phyloP scores from a whole-genome alignment of 306 rosid genomes.

The Citrullus amarus region DNA sequence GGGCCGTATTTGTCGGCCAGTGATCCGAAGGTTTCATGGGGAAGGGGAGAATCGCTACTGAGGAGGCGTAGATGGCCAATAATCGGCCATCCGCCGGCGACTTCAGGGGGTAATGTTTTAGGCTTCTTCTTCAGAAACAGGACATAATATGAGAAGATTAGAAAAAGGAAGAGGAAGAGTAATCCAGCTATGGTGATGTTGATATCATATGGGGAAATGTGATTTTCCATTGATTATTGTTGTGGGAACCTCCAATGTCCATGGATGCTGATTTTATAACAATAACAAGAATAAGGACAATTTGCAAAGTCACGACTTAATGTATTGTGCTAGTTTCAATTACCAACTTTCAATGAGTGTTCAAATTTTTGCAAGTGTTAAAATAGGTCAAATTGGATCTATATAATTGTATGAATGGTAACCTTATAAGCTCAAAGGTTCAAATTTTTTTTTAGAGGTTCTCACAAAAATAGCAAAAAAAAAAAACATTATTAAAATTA shows the following conservation, averaged over 20 bases:
- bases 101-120: slow-evolving; percentile 18
- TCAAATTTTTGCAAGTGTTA: too few relatives aligned
- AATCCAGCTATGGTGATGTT: neutral
- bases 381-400: too few relatives aligned
- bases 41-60: neutral
- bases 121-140: neutral
- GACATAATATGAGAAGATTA: neutral
- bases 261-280: too few relatives aligned
- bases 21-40: slow-evolving; percentile 29
- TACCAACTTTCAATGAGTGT: too few relatives aligned
- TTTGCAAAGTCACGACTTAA: too few relatives aligned
- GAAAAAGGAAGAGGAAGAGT: neutral
- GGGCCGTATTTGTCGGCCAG: slow-evolving; percentile 33
- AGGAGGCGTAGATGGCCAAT: slow-evolving; percentile 50
- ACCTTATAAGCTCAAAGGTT: too few relatives aligned
- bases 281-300: too few relatives aligned
- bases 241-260: neutral
- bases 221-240: neutral
- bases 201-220: neutral
- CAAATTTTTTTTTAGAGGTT: too few relatives aligned
- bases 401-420: too few relatives aligned
- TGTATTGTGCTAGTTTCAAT: too few relatives aligned
- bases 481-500: too few relatives aligned
- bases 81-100: slow-evolving; percentile 53
- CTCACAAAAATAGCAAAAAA: too few relatives aligned